Evolutionary conservation across 345 rosid genomes (phyloP).

Genomic region (Eucalyptus marginata): DNA sequence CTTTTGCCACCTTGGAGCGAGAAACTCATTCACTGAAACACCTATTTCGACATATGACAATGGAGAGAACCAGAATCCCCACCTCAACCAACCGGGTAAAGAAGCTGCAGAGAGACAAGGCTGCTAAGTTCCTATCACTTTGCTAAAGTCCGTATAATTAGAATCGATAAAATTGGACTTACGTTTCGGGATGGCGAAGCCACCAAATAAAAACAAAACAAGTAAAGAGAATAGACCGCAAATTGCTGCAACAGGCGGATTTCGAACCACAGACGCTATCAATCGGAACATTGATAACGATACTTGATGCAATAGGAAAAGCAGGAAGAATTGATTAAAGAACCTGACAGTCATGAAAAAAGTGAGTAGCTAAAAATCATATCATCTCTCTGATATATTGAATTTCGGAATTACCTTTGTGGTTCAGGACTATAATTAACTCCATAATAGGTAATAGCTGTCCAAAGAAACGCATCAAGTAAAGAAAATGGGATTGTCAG

Average conservation of each 20-base stretch:
- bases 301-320: slow-evolving; percentile 33
- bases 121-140: background rate
- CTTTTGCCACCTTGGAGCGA: slow-evolving; percentile 44
- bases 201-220: slow-evolving; percentile 21
- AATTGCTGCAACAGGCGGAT: slow-evolving; percentile 14
- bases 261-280: slow-evolving; percentile 18
- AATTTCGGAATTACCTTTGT: slow-evolving; percentile 8
- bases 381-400: background rate
- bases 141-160: background rate
- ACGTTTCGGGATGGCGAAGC: slow-evolving; percentile 34
- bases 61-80: slow-evolving; percentile 49
- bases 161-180: background rate
- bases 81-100: slow-evolving; percentile 30
- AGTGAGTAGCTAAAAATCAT: background rate
- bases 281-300: slow-evolving; percentile 33
- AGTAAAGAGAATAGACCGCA: background rate
- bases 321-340: slow-evolving; percentile 18
- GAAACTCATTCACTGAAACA: slow-evolving; percentile 32
- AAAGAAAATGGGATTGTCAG: slow-evolving; percentile 39
- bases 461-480: slow-evolving; percentile 33
- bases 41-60: slow-evolving; percentile 35
- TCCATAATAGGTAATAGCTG: slow-evolving; percentile 38
- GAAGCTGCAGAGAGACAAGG: slow-evolving; percentile 15
- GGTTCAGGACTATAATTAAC: slow-evolving; percentile 43
- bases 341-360: slow-evolving; percentile 13